Base-by-base conservation (phyloP, 176 grass and related monocot species). In the Bonia amplexicaulis region DNA sequence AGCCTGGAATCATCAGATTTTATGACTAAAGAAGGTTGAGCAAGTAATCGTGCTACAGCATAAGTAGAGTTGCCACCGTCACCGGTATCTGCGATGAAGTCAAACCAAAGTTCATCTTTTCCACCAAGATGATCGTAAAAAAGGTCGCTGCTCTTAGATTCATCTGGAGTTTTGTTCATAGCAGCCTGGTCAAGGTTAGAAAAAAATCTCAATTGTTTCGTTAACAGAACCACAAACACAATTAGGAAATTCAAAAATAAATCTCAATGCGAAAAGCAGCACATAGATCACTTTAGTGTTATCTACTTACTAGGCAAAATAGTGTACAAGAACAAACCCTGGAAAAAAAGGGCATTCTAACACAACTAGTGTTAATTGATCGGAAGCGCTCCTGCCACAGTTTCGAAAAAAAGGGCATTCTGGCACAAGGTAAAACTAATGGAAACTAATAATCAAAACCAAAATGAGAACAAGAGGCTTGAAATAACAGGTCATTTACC, bases 81-180 rank as follows among this genome's bases (percentile, higher is more conserved):
- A 5, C 93, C 96, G 11, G 93, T 99, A 76, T 99, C 96, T 71
- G 96, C 96, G 86, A 99, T 89, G 78, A 99, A 99, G 88, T 99
- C 96, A 64, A 99, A 99, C 96, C 93, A 99, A 77, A 99, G 84
- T 69, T 94, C 90, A 45, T 96, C 96, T 89, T 88, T 96, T 82
- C 85, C 89, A 79, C 85, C 74, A 72, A 94, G 89, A 64, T 96
- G 93, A 52, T 99, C 90, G 62, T 94, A 99, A 12, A 99, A 85
- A 75, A 96, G 70, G 82, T 94, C 90, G 15, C 74, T 71, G 79
- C 66, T 77, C 83, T 86, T 93, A 47, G 91, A 85, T 90, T 98
- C 96, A 74, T 98, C 91, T 72, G 91, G 91, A 79, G 74, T 87
- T 85, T 92, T 98, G 79, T 84, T 96, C 96, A 99, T 96, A 68